Evolutionary conservation across 2,329 filamentous ascomycete genomes (phyloP).

Genomic region (Paracoccidioides lutzii): DNA sequence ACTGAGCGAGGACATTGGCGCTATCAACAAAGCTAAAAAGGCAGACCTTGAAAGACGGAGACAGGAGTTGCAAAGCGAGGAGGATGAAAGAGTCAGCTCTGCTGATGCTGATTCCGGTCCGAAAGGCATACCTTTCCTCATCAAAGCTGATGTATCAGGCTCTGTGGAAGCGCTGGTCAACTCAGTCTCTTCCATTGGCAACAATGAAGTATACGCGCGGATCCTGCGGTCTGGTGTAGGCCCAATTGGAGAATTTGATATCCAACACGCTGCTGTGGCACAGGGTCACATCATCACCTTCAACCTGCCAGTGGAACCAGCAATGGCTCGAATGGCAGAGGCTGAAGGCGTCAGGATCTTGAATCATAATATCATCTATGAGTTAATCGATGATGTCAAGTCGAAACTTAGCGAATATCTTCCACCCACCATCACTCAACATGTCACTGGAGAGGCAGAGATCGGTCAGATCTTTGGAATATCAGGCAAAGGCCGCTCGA

Average conservation of each 20-base stretch:
- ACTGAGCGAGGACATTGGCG: conserved; percentile 56
- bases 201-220: conserved; percentile 65
- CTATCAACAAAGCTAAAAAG: conserved; percentile 58
- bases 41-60: conserved; percentile 43
- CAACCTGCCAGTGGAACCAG: conserved; percentile 57
- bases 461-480: conserved; percentile 74
- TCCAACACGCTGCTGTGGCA: conserved; percentile 73
- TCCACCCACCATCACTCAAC: conserved; percentile 50
- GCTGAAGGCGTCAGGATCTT: conserved; percentile 61
- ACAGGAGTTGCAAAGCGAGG: conserved; percentile 19
- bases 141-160: conserved; percentile 88
- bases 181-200: conserved; percentile 65
- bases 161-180: conserved; percentile 83
- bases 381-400: conserved; percentile 37
- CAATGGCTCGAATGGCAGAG: conserved; percentile 58
- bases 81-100: conserved; percentile 22
- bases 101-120: conserved; percentile 34
- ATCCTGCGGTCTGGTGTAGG: conserved; percentile 70
- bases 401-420: conserved; percentile 56
- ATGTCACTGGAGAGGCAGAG: conserved; percentile 78
- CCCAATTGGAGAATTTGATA: conserved; percentile 67
- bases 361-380: conserved; percentile 58
- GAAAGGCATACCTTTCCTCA: conserved; percentile 59
- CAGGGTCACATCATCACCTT: conserved; percentile 72
- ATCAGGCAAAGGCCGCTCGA: conserved; percentile 57